These are phyloP conservation scores for Colletotrichum lentis DNA, from an alignment of 2,329 filamentous ascomycete species.

Conservation along the genomic window DNA sequence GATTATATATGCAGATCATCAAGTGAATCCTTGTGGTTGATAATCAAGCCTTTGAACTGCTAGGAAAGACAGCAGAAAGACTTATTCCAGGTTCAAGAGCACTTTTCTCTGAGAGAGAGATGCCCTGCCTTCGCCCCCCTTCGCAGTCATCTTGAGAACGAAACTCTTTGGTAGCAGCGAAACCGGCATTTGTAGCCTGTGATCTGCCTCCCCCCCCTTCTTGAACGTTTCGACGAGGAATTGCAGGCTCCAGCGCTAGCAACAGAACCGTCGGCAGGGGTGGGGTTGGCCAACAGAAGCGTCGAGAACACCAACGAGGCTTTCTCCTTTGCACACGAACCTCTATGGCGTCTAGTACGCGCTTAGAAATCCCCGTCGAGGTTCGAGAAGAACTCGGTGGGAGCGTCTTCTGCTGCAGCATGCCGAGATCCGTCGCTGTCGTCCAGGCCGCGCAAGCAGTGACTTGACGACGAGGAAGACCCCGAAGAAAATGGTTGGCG, in stretches of 20 bases:
- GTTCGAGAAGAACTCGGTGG: conserved; percentile 32
- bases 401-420: conserved; percentile 19
- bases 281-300: conserved; percentile 11
- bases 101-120: no score
- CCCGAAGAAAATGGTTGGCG: conserved; percentile 51
- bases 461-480: conserved; percentile 40
- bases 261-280: not conserved
- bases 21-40: no score
- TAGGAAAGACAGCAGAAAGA: no score
- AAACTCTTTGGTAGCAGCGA: no score
- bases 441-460: conserved; percentile 37
- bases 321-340: not conserved
- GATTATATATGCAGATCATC: no score
- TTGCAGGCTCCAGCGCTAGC: not conserved
- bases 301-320: not conserved
- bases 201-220: no score
- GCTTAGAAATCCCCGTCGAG: conserved; percentile 35
- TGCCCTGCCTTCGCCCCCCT: no score
- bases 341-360: conserved; percentile 35
- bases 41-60: no score
- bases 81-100: no score
- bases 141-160: no score
- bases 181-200: no score
- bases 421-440: conserved; percentile 22
- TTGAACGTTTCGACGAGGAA: not conserved